phyloP scores from a whole-genome alignment of 352 stramenopile genomes.

The Phytopythium ostracodes region DNA sequence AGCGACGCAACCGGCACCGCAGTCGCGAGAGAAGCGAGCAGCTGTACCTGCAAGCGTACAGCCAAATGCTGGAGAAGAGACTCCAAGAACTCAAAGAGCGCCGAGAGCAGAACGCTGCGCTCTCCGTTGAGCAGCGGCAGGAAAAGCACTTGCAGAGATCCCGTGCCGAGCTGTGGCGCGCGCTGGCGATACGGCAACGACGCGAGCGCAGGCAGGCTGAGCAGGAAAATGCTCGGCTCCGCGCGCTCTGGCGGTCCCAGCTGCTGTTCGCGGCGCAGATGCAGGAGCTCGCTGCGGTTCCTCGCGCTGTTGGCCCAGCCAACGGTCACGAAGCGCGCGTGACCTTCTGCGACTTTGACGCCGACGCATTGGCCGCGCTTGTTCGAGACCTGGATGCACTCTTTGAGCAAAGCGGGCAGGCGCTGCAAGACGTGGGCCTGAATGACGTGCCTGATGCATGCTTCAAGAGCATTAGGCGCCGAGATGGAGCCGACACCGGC shows the following conservation, averaged over 20 bases:
- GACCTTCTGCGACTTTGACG: not conserved
- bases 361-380: not conserved
- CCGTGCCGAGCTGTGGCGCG: not conserved
- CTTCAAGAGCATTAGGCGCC: not conserved
- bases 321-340: not conserved
- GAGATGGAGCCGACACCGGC: not conserved
- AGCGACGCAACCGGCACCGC: constrained; percentile 1
- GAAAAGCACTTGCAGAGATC: not conserved
- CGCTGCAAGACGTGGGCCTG: not conserved
- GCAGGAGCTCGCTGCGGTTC: constrained; percentile 1
- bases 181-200: not conserved
- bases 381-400: not conserved
- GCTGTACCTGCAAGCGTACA: constrained; percentile 1
- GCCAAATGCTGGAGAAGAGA: not conserved
- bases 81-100: constrained; percentile 2
- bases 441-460: not conserved
- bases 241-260: not conserved
- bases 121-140: not conserved
- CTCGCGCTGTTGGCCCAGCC: not conserved
- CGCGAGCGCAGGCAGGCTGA: not conserved
- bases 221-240: constrained; percentile 1
- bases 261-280: not conserved
- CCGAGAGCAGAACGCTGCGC: not conserved
- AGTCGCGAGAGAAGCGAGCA: not conserved
- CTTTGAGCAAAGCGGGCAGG: not conserved